Evolutionary conservation across 306 rosid genomes (phyloP).

Genomic region (Castanea mollissima): DNA sequence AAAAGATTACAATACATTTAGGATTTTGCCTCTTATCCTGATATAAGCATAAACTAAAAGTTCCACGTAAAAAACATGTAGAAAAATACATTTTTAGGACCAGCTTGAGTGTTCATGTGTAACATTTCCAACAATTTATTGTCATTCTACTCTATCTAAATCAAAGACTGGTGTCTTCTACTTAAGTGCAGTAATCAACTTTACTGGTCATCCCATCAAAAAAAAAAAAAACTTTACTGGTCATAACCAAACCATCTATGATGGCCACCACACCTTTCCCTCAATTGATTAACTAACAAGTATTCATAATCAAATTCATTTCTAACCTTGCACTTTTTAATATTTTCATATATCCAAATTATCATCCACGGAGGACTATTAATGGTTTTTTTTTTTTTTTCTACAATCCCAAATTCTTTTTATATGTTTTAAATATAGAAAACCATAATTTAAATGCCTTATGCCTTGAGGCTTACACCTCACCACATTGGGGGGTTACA

Average conservation of each 20-base stretch:
- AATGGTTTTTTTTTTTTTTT: background rate
- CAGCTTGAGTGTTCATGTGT: background rate
- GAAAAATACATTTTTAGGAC: background rate
- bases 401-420: background rate
- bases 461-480: background rate
- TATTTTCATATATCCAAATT: background rate
- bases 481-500: background rate
- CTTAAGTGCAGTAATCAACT: background rate
- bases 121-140: background rate
- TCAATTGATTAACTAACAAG: background rate
- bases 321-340: background rate
- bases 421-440: background rate
- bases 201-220: background rate
- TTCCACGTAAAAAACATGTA: background rate
- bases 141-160: background rate
- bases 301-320: background rate
- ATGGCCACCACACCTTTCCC: background rate
- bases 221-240: background rate
- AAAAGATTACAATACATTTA: constrained; percentile 9
- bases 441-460: background rate
- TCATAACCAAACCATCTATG: background rate
- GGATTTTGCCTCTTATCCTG: background rate
- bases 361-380: background rate
- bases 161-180: background rate
- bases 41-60: background rate